Evolutionary conservation across 2,329 filamentous ascomycete species (phyloP).

Genomic region (Aciculosporium take): DNA sequence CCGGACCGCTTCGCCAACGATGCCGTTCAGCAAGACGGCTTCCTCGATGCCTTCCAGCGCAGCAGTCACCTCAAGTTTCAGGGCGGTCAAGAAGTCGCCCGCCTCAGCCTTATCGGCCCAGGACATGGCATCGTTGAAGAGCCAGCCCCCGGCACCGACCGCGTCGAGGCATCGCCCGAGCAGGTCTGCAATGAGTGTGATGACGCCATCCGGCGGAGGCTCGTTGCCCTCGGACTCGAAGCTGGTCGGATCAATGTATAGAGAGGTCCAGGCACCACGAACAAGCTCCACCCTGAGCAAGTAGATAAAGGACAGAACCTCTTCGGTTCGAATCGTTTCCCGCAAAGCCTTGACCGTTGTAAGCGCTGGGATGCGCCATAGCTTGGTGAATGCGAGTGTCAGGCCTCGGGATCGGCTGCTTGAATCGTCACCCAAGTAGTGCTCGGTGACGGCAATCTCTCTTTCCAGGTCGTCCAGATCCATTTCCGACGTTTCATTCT

Average conservation of each 20-base stretch:
- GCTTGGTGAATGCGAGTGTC: conserved; percentile 53
- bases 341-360: conserved; percentile 50
- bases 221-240: conserved; percentile 27
- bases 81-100: conserved; percentile 48
- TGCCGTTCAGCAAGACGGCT: conserved; percentile 46
- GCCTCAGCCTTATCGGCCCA: conserved; percentile 37
- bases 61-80: conserved; percentile 55
- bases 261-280: conserved; percentile 60
- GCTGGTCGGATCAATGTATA: conserved; percentile 47
- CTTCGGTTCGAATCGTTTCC: conserved; percentile 46
- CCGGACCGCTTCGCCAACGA: conserved; percentile 51
- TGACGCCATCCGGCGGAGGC: conserved; percentile 48
- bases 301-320: conserved; percentile 58
- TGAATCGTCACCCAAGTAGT: conserved; percentile 50
- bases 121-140: conserved; percentile 44
- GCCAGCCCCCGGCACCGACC: conserved; percentile 60
- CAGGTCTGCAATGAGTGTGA: conserved; percentile 56
- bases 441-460: conserved; percentile 54
- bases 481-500: conserved; percentile 27
- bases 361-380: conserved; percentile 48
- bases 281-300: conserved; percentile 59
- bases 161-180: conserved; percentile 63
- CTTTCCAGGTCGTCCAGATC: conserved; percentile 47
- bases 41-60: conserved; percentile 61
- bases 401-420: conserved; percentile 48